Evolutionary conservation across 202 grass and related monocot genomes (phyloP).

Genomic region (Sporobolus alterniflorus): DNA sequence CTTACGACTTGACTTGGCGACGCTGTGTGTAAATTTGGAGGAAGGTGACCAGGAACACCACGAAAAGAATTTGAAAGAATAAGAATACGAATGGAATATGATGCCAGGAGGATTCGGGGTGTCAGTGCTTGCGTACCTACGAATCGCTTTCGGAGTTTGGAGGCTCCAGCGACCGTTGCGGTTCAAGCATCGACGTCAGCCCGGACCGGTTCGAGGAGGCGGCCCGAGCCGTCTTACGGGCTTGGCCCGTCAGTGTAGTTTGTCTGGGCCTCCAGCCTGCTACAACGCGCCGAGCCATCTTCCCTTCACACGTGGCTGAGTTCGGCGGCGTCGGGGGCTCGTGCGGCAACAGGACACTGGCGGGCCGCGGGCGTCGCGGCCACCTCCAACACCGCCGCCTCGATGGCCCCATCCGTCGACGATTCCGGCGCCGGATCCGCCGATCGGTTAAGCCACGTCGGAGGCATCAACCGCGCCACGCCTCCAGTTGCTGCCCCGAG

Average conservation of each 20-base stretch:
- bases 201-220: neutral
- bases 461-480: neutral
- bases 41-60: too few relatives aligned
- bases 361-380: neutral
- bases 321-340: neutral
- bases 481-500: neutral
- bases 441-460: neutral
- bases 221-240: neutral
- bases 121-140: constrained; percentile 13
- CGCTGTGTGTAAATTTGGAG: too few relatives aligned
- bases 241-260: neutral
- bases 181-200: constrained; percentile 16
- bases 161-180: neutral
- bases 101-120: neutral
- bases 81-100: neutral
- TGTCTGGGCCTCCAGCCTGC: neutral
- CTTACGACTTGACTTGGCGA: too few relatives aligned
- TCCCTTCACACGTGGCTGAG: neutral
- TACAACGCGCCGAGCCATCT: neutral
- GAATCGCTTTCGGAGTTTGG: constrained; percentile 18
- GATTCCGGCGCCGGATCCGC: neutral
- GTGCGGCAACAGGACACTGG: neutral
- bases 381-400: neutral
- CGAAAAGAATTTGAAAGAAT: neutral
- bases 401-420: neutral